phyloP scores from a whole-genome alignment of 495 filamentous ascomycete species.

The Hyaloscypha variabilis region DNA sequence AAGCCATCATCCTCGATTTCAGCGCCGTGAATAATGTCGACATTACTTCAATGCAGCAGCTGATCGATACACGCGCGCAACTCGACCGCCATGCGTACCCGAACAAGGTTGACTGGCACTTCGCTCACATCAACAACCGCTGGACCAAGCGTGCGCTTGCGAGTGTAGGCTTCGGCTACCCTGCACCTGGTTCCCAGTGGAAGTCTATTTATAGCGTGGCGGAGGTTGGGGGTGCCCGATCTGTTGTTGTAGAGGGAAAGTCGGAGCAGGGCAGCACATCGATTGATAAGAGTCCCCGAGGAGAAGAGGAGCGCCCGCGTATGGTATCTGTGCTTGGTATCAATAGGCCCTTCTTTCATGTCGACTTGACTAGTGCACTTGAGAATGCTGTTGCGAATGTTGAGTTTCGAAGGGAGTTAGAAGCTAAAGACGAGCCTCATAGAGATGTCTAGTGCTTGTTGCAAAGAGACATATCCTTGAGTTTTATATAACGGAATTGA shows the following conservation, averaged over 20 bases:
- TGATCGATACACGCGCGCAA: slow-evolving; percentile 97
- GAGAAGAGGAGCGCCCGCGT: slow-evolving; percentile 29
- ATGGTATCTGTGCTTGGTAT: slow-evolving; percentile 55
- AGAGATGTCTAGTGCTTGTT: no score
- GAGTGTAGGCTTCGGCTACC: slow-evolving; percentile 92
- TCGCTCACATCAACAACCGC: slow-evolving; percentile 91
- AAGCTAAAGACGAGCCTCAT: no score
- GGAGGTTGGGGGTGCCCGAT: slow-evolving; percentile 74
- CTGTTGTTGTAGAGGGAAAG: slow-evolving; percentile 56
- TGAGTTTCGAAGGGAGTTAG: no score
- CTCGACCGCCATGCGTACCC: slow-evolving; percentile 86
- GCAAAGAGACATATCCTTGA: no score
- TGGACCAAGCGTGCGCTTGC: slow-evolving; percentile 96
- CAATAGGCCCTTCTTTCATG: slow-evolving; percentile 91
- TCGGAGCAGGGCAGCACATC: no score
- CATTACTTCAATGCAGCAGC: slow-evolving; percentile 88
- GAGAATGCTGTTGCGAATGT: slow-evolving; percentile 88
- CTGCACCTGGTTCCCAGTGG: slow-evolving; percentile 75
- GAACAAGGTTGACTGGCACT: slow-evolving; percentile 91
- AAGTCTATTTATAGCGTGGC: slow-evolving; percentile 94
- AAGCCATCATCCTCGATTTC: slow-evolving; percentile 94
- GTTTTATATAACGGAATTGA: no score
- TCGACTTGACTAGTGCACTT: slow-evolving; percentile 89
- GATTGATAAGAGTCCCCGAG: no score
- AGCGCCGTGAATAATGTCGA: slow-evolving; percentile 96